These are phyloP conservation scores for Penicillium sp. DNA, from an alignment of 2,329 filamentous ascomycete genomes.

Conservation along the genomic window DNA sequence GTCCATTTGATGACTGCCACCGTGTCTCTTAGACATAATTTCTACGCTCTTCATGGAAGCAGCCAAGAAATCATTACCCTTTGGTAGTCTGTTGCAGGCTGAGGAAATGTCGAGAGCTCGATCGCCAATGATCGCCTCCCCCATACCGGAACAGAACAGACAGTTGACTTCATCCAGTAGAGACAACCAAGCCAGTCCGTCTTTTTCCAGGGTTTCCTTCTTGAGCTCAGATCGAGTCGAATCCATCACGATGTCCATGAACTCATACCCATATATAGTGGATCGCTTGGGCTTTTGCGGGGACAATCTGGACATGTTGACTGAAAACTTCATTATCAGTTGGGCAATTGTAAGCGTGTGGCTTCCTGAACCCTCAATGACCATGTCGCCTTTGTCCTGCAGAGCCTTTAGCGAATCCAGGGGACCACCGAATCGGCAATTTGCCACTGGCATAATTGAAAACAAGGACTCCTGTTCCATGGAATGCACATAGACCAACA, in stretches of 20 bases:
- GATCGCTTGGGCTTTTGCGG: neutral
- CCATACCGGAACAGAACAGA: constrained; percentile 5
- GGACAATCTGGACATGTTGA: neutral
- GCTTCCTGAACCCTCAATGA: constrained; percentile 1
- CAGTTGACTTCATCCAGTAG: constrained; percentile 2
- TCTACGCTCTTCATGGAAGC: constrained; percentile 3
- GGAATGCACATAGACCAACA: neutral
- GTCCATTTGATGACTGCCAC: neutral
- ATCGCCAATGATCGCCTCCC: constrained; percentile 7
- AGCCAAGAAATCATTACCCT: constrained; percentile 1
- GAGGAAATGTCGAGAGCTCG: neutral
- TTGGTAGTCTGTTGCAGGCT: constrained; percentile 1
- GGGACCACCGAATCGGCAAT: no score
- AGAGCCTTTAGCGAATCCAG: neutral
- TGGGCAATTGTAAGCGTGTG: constrained; percentile 1
- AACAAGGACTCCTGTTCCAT: neutral
- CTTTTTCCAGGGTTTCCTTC: neutral
- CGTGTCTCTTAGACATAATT: neutral
- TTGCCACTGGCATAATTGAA: neutral
- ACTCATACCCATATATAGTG: constrained; percentile 7
- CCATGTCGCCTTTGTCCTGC: neutral
- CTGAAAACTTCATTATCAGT: constrained; percentile 8
- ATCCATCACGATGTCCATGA: constrained; percentile 7
- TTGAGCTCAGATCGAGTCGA: neutral
- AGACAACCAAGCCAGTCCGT: neutral